A percentile compares a stretch with the other conserved stretches of the same genome.
Conservation (phyloP, 179 eudicot species). For the Spinacia oleracea region DNA sequence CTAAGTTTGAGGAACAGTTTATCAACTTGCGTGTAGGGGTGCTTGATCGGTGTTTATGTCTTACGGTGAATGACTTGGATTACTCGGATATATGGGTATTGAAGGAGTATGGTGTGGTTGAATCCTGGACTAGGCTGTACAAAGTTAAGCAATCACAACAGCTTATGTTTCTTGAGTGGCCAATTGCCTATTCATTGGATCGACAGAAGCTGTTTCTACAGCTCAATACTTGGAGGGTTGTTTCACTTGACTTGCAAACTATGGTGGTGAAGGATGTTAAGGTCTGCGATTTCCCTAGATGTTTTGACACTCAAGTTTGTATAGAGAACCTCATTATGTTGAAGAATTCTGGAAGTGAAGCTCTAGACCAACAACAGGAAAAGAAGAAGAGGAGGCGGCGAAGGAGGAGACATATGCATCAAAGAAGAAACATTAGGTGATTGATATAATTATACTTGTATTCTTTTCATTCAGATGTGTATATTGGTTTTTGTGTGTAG, state of each 20-base stretch:
- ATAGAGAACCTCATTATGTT: constrained; percentile 34
- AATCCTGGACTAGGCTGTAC: constrained; percentile 35
- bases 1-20: constrained; percentile 23
- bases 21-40: constrained; percentile 26
- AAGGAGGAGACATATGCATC: constrained; percentile 12
- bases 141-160: constrained; percentile 16
- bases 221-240: constrained; percentile 30
- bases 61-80: constrained; percentile 32
- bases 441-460: not conserved
- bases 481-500: not conserved
- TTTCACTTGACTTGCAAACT: constrained; percentile 23
- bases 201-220: constrained; percentile 31
- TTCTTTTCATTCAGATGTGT: not conserved
- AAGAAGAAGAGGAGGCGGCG: constrained; percentile 23
- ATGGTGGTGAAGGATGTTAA: constrained; percentile 24
- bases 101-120: constrained; percentile 30
- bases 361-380: constrained; percentile 20
- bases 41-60: constrained; percentile 33
- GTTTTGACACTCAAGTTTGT: constrained; percentile 34
- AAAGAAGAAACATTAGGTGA: constrained; percentile 14
- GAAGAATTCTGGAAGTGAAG: constrained; percentile 22
- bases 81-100: constrained; percentile 32
- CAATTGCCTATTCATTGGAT: constrained; percentile 31
- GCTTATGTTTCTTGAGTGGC: constrained; percentile 29
- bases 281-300: constrained; percentile 24